Evolutionary conservation across 768 basidiomycete genomes (phyloP), one percentile per base, ranked within the genome.

Genomic region (Clathrus columnatus): DNA sequence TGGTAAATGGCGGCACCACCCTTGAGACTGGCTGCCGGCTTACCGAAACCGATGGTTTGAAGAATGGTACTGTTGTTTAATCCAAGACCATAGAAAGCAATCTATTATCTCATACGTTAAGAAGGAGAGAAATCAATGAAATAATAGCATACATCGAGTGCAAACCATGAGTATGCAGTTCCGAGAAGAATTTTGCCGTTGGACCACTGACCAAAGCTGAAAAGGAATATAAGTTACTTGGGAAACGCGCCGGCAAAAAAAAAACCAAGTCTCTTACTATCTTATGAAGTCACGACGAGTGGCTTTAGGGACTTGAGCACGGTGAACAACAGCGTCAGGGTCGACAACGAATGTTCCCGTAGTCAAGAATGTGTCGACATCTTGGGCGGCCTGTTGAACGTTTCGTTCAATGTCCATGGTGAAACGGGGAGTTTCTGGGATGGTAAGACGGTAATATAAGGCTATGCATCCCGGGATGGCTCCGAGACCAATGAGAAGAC

Each of bases 331-430:
- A 10, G 79, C 76, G 49, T 85, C 82, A 4, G 77, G 75, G 61
- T 85, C 80, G 30, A 72, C 71, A 21, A 70, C 63, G 62, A 67
- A 73, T 6, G 63, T 70, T 32, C 79, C 78, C 16, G 71, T 72
- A 18, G 73, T 70, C 46, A 92, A 59, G 54, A 89, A 86, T 46
- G 76, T 75, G 56, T 84, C 76, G 59, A 91, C 87, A 62, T 93
- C 91, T 27, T 75, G 70, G 0, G 81, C 54, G 6, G 90, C 91
- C 64, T 85, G 87, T 41, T 78, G 73, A 44, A 94, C 72, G 67
- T 93, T 91, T 49, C 85, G 77, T 68, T 92, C 89, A 57, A 94
- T 80, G 73, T 94, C 91, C 86, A 93, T 92, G 57, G 91, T 95
- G 68, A 78, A 83, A 60, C 91, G 88, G 24, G 91, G 91, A 0